Percentiles rank a stretch among this genome's conserved stretches.
These are phyloP conservation scores for Trametes sp. DNA, from an alignment of 1,284 basidiomycete genomes.

Conservation along the genomic window DNA sequence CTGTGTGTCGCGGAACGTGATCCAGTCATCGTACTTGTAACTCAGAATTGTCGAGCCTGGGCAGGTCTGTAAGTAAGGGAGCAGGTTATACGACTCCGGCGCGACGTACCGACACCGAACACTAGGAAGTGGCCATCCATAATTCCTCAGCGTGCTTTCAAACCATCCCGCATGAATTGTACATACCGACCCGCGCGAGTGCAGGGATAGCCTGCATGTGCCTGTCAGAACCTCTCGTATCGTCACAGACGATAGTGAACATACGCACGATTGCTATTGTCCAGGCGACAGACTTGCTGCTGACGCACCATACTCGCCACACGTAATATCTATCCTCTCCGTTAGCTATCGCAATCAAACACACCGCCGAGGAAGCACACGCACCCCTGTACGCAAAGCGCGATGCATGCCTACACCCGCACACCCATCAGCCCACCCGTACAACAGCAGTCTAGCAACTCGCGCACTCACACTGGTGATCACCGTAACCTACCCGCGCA, in stretches of 20 bases:
- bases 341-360: background rate
- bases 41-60: conserved; percentile 10
- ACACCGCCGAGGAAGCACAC: background rate
- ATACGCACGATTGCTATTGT: conserved; percentile 3
- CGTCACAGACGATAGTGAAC: background rate
- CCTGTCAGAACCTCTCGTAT: background rate
- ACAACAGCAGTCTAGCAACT: no score
- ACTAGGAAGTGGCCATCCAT: background rate
- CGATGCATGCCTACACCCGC: conserved; percentile 5
- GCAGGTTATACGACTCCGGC: background rate
- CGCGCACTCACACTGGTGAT: conserved; percentile 11
- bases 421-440: no score
- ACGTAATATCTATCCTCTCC: conserved; percentile 3
- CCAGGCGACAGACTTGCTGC: conserved; percentile 10
- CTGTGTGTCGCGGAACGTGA: conserved; percentile 8
- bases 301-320: conserved; percentile 16
- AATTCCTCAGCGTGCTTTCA: background rate
- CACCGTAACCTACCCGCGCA: conserved; percentile 4
- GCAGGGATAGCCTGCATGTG: background rate
- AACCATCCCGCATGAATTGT: no score
- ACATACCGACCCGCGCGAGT: conserved; percentile 7
- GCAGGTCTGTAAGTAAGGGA: background rate
- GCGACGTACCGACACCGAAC: conserved; percentile 10
- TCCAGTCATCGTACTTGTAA: conserved; percentile 13
- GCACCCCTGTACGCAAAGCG: conserved; percentile 18